Evolutionary conservation across 2,329 filamentous ascomycete genomes (phyloP).

Genomic region (Akanthomyces lecanii): DNA sequence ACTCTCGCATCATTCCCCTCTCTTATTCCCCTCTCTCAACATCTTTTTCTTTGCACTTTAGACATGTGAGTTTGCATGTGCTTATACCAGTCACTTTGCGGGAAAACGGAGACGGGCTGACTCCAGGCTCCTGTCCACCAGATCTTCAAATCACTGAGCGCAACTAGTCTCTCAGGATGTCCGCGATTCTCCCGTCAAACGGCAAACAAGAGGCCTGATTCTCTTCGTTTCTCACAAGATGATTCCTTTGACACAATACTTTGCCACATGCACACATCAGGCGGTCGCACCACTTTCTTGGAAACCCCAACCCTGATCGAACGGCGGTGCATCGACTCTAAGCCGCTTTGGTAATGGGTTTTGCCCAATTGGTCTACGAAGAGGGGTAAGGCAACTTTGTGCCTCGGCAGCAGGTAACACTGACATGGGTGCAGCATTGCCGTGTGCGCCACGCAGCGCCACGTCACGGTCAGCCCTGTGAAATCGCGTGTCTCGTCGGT

Average conservation of each 20-base stretch:
- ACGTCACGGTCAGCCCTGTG: constrained; percentile 10
- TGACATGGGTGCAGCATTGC: not conserved
- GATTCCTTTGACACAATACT: not conserved
- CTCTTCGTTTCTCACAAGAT: not conserved
- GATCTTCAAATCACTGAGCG: not conserved
- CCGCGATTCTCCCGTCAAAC: not conserved
- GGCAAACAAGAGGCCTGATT: too few relatives aligned
- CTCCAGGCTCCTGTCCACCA: not conserved
- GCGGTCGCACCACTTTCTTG: not conserved
- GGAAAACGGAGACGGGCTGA: constrained; percentile 2
- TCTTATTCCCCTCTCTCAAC: not conserved
- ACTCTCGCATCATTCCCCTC: not conserved
- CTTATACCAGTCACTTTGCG: not conserved
- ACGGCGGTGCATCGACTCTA: constrained; percentile 2
- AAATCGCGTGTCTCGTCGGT: not conserved
- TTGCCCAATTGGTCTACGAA: not conserved
- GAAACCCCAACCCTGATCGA: not conserved
- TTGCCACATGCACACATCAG: not conserved
- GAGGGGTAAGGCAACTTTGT: constrained; percentile 1
- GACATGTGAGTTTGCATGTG: constrained; percentile 10
- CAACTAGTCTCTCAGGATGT: not conserved
- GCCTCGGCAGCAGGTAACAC: not conserved
- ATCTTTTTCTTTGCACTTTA: not conserved
- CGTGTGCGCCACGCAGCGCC: constrained; percentile 1
- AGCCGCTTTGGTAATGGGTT: not conserved